Percentiles rank a stretch among this genome's conserved stretches.
phyloP scores from a whole-genome alignment of 2,329 filamentous ascomycete species.

The Chaetomiaceae sp. region DNA sequence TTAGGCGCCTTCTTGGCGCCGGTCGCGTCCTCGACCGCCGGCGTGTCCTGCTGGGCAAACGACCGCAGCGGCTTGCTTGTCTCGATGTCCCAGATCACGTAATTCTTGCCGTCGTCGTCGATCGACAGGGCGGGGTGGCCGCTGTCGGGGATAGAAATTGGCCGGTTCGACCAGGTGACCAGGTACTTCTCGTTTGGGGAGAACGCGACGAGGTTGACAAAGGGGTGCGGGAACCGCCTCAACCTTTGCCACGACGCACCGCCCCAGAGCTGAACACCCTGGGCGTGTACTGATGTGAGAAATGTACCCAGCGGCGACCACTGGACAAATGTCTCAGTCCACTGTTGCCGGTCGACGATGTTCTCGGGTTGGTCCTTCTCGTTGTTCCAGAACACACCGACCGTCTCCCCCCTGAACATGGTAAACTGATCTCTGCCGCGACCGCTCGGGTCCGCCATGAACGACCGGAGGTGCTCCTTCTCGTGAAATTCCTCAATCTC shows the following conservation, averaged over 20 bases:
- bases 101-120: constrained; percentile 98
- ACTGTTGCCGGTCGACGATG: constrained; percentile 86
- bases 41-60: constrained; percentile 79
- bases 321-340: constrained; percentile 97
- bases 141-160: constrained; percentile 84
- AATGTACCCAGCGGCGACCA: constrained; percentile 96
- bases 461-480: constrained; percentile 91
- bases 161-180: constrained; percentile 92
- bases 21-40: constrained; percentile 56
- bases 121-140: constrained; percentile 76
- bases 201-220: constrained; percentile 93
- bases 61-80: constrained; percentile 86
- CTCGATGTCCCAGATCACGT: constrained; percentile 95
- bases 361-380: constrained; percentile 84
- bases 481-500: constrained; percentile 78
- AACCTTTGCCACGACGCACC: constrained; percentile 83
- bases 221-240: constrained; percentile 90
- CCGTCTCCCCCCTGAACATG: constrained; percentile 86
- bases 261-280: constrained; percentile 97
- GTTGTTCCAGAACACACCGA: constrained; percentile 98
- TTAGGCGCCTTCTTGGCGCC: constrained; percentile 66
- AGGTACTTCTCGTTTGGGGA: constrained; percentile 89
- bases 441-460: constrained; percentile 71
- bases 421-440: constrained; percentile 92
- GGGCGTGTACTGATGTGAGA: constrained; percentile 88